Conservation (phyloP, 2,329 filamentous ascomycete species). For the Leptographium galeiforme region DNA sequence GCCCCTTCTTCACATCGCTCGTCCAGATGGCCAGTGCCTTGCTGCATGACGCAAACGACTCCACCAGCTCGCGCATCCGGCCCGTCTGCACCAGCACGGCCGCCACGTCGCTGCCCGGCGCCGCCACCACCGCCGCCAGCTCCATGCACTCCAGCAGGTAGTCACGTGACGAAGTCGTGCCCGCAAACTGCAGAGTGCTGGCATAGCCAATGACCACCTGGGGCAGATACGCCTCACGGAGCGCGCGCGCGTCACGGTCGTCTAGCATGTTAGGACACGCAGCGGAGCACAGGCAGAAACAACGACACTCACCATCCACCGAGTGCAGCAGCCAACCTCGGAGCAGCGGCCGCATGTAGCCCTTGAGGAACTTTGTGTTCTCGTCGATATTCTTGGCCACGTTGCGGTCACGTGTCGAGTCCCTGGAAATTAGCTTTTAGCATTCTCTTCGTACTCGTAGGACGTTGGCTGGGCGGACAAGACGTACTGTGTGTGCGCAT, state of each 20-base stretch:
- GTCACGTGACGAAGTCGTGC: conserved; percentile 60
- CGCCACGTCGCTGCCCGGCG: conserved; percentile 53
- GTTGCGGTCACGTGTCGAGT: conserved; percentile 25
- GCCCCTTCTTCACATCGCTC: conserved; percentile 36
- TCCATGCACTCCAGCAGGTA: conserved; percentile 78
- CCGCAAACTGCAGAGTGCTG: conserved; percentile 65
- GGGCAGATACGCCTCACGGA: conserved; percentile 71
- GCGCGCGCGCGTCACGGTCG: conserved; percentile 44
- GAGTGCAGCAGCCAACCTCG: conserved; percentile 47
- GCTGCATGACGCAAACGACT: conserved; percentile 63
- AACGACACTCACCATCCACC: conserved; percentile 36
- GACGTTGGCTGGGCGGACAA: too few relatives aligned
- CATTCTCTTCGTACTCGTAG: too few relatives aligned
- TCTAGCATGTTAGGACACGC: conserved; percentile 22
- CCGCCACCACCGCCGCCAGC: conserved; percentile 61
- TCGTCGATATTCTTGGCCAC: conserved; percentile 42
- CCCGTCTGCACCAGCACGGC: conserved; percentile 48
- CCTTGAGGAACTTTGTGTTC: conserved; percentile 40
- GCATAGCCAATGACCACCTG: conserved; percentile 78
- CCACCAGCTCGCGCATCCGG: conserved; percentile 63
- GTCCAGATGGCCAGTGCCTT: conserved; percentile 51
- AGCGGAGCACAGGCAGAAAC: not conserved
- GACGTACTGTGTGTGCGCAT: conserved; percentile 38
- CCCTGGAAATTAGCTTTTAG: conserved; percentile 14
- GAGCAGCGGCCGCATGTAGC: conserved; percentile 47